Evolutionary conservation across 371 early-diverging fungal species (phyloP).

Genomic region (Rhizopus microsporus): DNA sequence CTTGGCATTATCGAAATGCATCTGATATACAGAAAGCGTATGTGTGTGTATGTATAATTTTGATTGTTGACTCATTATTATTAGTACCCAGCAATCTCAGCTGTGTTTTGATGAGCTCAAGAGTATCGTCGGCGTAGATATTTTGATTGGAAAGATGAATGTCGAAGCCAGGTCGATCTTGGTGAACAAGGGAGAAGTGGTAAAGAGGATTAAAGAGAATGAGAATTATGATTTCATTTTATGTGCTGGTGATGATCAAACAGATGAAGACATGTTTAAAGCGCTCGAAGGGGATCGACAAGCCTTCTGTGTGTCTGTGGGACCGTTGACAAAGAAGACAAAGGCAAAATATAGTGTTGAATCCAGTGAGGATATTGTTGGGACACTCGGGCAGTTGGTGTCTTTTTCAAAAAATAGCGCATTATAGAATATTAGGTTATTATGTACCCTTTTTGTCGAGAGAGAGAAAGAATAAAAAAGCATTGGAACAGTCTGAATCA

Average conservation of each 20-base stretch:
- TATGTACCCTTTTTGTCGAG: neutral
- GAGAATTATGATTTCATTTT: conserved; percentile 75
- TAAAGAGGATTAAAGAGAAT: conserved; percentile 63
- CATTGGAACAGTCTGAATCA: too few species aligned
- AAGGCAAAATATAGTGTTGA: conserved; percentile 35
- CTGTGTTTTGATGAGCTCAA: conserved; percentile 84
- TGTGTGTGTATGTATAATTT: conserved; percentile 42
- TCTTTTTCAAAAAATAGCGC: conserved; percentile 11
- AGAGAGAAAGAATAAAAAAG: neutral
- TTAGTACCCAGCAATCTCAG: conserved; percentile 65
- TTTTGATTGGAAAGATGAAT: conserved; percentile 95
- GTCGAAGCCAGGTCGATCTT: conserved; percentile 86
- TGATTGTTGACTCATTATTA: neutral
- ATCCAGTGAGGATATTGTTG: conserved; percentile 39
- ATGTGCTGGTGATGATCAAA: conserved; percentile 95
- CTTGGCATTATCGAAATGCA: conserved; percentile 93
- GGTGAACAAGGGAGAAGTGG: conserved; percentile 93
- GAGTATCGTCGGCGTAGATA: conserved; percentile 87
- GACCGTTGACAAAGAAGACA: conserved; percentile 38
- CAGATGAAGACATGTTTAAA: conserved; percentile 96
- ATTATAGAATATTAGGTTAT: conserved; percentile 10
- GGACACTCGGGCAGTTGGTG: conserved; percentile 26
- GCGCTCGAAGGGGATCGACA: conserved; percentile 38
- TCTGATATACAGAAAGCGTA: conserved; percentile 35
- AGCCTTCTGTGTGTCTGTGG: conserved; percentile 38